Conservation (phyloP, 2,329 filamentous ascomycete species). For the Sclerotinia nivalis region DNA sequence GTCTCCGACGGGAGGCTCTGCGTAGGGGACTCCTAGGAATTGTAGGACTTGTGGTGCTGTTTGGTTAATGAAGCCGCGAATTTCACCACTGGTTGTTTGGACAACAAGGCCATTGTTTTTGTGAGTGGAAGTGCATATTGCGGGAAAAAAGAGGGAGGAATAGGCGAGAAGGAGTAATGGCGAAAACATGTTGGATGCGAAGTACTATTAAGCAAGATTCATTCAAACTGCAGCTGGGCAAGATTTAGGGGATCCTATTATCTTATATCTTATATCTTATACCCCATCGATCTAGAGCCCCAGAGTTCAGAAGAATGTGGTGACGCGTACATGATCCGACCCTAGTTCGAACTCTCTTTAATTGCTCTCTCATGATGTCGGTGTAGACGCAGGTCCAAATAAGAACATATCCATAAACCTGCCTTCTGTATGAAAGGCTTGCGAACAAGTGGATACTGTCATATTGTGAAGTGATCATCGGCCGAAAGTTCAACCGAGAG, state of each 20-base stretch:
- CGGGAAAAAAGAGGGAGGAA: not conserved
- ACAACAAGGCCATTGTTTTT: conserved; percentile 20
- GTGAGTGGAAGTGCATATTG: not conserved
- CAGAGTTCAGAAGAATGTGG: not conserved
- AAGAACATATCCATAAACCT: not conserved
- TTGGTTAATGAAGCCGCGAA: conserved; percentile 28
- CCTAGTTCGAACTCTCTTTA: not conserved
- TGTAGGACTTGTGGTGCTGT: conserved; percentile 31
- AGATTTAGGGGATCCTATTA: not conserved
- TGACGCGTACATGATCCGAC: not conserved
- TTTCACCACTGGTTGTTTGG: conserved; percentile 27
- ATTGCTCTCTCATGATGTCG: not conserved
- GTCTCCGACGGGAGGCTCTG: conserved; percentile 42
- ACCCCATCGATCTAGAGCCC: not conserved
- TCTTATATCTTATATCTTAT: not conserved
- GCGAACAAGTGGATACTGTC: not conserved
- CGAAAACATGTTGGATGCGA: not conserved
- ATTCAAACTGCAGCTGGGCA: not conserved
- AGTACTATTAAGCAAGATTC: not conserved
- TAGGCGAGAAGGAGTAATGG: not conserved
- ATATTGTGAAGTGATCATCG: not conserved
- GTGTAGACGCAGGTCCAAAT: not conserved
- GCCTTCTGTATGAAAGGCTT: not conserved
- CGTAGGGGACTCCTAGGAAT: conserved; percentile 46
- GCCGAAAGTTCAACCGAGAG: too few relatives aligned